Conservation (phyloP, 805 yeast species). For the Saccharomycopsis sp. region DNA sequence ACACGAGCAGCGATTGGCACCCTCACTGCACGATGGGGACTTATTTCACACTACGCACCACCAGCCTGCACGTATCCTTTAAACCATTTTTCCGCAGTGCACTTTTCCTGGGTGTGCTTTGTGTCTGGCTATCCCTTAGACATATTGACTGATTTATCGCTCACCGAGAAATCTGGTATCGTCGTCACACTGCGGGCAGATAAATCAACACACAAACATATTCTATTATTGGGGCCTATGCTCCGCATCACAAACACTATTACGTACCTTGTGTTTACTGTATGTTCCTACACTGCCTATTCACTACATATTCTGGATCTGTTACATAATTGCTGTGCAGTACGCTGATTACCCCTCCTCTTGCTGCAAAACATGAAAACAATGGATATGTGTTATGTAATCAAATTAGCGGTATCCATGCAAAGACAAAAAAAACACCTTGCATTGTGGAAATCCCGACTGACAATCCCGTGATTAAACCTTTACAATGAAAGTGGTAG, state of each 20-base stretch:
- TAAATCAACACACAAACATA: background rate
- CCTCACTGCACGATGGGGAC: background rate
- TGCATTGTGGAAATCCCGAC: background rate
- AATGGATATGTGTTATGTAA: background rate
- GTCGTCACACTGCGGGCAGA: background rate
- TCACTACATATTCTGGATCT: background rate
- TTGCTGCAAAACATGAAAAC: no score
- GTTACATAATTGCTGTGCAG: background rate
- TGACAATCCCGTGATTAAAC: background rate
- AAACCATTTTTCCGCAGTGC: background rate
- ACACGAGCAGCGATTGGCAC: background rate
- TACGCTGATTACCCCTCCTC: background rate
- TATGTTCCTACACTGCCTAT: no score
- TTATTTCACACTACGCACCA: background rate
- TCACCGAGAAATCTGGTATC: background rate
- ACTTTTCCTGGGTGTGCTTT: background rate
- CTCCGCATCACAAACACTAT: no score
- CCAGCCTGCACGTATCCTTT: background rate
- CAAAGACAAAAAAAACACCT: background rate
- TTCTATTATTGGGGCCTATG: no score
- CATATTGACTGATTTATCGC: background rate
- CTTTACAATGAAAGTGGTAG: background rate
- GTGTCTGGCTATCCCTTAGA: background rate
- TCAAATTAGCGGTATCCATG: background rate
- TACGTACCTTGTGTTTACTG: no score